Percentiles rank a stretch among this genome's conserved stretches.
phyloP scores from a whole-genome alignment of 495 filamentous ascomycete genomes.

The Xylaria sp. region DNA sequence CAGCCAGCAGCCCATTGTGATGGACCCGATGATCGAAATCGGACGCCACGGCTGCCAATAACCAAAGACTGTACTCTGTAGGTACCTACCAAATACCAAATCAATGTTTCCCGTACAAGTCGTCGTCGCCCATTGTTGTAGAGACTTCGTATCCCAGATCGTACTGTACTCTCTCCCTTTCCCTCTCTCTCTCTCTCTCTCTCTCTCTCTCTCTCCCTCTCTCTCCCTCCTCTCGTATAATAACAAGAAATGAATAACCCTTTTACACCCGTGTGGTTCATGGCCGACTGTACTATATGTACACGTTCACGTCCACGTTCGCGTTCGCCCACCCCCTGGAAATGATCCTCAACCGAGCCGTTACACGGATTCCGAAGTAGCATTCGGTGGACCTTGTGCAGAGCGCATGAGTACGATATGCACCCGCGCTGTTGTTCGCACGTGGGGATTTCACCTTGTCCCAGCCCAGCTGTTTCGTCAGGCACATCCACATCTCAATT shows the following conservation, averaged over 20 bases:
- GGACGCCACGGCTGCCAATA: slow-evolving; percentile 1
- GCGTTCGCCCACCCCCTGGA: background rate
- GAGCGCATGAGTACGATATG: slow-evolving; percentile 1
- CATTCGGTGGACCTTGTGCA: slow-evolving; percentile 2
- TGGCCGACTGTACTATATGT: too few relatives aligned
- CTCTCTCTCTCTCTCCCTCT: too few relatives aligned
- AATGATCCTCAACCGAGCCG: slow-evolving; percentile 2
- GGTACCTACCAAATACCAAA: background rate
- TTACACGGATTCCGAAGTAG: slow-evolving; percentile 15
- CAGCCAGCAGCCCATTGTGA: background rate
- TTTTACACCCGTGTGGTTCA: background rate
- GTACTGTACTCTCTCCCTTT: too few relatives aligned
- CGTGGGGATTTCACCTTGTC: background rate
- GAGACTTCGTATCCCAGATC: background rate
- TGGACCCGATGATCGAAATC: background rate
- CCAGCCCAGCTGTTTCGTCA: slow-evolving; percentile 5
- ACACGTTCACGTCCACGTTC: too few relatives aligned
- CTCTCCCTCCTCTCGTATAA: background rate
- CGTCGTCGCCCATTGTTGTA: too few relatives aligned
- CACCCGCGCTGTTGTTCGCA: slow-evolving; percentile 7
- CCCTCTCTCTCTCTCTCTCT: too few relatives aligned
- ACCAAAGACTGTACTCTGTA: too few relatives aligned
- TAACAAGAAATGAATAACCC: background rate
- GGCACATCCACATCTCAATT: slow-evolving; percentile 13
- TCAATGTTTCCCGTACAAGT: background rate